phyloP scores from a whole-genome alignment of 1,284 basidiomycete genomes.

The Papiliotrema fonsecae region DNA sequence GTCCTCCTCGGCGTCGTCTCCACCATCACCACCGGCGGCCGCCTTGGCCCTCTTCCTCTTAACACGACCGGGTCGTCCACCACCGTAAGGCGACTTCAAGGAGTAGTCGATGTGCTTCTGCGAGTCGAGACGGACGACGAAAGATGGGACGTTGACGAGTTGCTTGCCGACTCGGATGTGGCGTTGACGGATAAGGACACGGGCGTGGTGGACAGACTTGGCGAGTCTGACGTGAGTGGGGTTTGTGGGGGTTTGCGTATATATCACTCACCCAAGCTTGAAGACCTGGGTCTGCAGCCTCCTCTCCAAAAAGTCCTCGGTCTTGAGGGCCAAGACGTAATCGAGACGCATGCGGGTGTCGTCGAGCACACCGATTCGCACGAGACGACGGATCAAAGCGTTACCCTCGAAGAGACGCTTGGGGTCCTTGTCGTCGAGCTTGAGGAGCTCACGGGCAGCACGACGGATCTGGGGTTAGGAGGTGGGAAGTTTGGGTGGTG shows the following conservation, averaged over 20 bases:
- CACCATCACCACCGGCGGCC: constrained; percentile 86
- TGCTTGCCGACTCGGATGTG: constrained; percentile 88
- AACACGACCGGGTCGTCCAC: constrained; percentile 93
- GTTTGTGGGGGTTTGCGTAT: not conserved
- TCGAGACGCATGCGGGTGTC: constrained; percentile 98
- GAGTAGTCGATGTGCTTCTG: constrained; percentile 99
- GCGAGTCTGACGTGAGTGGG: constrained; percentile 62
- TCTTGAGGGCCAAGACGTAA: constrained; percentile 98
- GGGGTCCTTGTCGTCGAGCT: constrained; percentile 99
- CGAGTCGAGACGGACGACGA: constrained; percentile 94
- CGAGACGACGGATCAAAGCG: constrained; percentile 96
- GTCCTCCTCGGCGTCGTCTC: constrained; percentile 87
- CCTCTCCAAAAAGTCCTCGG: constrained; percentile 99
- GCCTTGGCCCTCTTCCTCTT: constrained; percentile 97
- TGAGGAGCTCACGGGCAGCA: constrained; percentile 99
- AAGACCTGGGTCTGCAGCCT: constrained; percentile 99
- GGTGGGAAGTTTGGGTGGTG: not conserved
- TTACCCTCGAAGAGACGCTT: constrained; percentile 99
- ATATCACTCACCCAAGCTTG: constrained; percentile 60
- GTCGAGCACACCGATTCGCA: constrained; percentile 99
- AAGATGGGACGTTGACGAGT: constrained; percentile 98
- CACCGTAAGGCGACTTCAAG: constrained; percentile 94
- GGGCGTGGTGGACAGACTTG: constrained; percentile 98
- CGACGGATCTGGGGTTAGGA: constrained; percentile 75
- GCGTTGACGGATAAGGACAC: constrained; percentile 94